phyloP scores from a whole-genome alignment of 805 yeast species.

The Scheffersomyces stipitis region DNA sequence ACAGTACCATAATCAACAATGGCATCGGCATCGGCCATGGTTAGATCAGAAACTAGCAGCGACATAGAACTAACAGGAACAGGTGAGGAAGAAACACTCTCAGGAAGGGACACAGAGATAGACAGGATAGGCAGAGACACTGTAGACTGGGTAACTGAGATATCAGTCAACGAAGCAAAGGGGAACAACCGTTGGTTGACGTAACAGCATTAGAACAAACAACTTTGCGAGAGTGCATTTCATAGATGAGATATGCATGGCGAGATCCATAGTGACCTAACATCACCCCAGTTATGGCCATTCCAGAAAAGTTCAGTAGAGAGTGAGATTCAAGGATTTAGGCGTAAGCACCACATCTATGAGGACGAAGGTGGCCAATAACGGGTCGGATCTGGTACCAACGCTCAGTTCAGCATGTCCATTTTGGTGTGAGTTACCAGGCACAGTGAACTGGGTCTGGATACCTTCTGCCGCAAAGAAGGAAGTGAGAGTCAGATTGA shows the following conservation, averaged over 20 bases:
- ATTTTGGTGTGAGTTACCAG: background rate
- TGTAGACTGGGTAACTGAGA: too few relatives aligned
- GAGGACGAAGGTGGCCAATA: background rate
- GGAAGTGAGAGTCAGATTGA: background rate
- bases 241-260: background rate
- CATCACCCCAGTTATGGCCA: background rate
- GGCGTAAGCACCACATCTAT: background rate
- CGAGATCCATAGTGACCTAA: background rate
- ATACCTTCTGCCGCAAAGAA: background rate
- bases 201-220: background rate
- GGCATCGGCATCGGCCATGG: too few relatives aligned
- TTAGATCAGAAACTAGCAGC: too few relatives aligned
- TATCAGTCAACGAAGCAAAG: too few relatives aligned
- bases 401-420: background rate
- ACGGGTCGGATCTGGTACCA: background rate
- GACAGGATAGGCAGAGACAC: too few relatives aligned
- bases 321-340: background rate
- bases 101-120: too few relatives aligned
- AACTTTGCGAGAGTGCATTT: background rate
- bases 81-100: too few relatives aligned
- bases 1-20: too few relatives aligned
- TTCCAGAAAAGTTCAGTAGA: background rate
- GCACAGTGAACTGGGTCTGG: background rate
- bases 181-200: background rate
- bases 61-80: too few relatives aligned